Evolutionary conservation across 306 rosid species (phyloP), one percentile per base, ranked within the genome.

Genomic region (Sindora glabra): DNA sequence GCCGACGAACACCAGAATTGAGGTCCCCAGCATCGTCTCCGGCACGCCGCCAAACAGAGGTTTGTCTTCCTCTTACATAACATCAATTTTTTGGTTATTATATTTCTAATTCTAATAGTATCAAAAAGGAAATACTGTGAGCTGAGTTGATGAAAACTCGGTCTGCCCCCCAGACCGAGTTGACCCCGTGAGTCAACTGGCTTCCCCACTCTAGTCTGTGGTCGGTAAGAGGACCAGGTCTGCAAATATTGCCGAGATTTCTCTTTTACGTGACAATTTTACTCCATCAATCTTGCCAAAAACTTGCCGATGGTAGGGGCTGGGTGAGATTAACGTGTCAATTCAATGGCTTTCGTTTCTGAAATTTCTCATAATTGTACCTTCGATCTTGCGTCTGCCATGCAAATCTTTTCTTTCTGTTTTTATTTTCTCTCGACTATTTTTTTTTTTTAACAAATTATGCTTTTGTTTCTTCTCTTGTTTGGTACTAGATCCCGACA

Each of bases 1-100:
- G 85, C 39, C 46, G 36, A 73, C 79, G 73, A 17, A 81, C 88
- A 22, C 98, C 95, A 30, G 95, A 85, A 14, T 81, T 85, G 27
- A 1, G 77, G 0, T 83, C 96, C 5, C 88, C 95, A 74, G 62
- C 53, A 19, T 8, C 62, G 1, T 83, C 95, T 7, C 89, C 98
- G 17, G 30, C 16, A 47, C 85, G 66, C 77, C 77, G 9, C 56
- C 62, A 24, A 56, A 73, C 58, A 25, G 68, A 83, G 98, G 98
- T 92, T 70, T 60, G 83, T 70, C 59, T 0, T 70, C 59, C n/a
- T n/a, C 10, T 42, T 23, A 15, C n/a, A n/a, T n/a, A n/a, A n/a
- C n/a, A 41, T 27, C 2, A 10, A 0, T 33, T 10, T 29, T 6
- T 5, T 19, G 5, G 15, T n/a, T n/a, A 2, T 47, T 44, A n/a